A percentile compares a stretch with the other conserved stretches of the same genome.
phyloP scores from a whole-genome alignment of 768 basidiomycete genomes.

The Paxillus ammoniavirescens region DNA sequence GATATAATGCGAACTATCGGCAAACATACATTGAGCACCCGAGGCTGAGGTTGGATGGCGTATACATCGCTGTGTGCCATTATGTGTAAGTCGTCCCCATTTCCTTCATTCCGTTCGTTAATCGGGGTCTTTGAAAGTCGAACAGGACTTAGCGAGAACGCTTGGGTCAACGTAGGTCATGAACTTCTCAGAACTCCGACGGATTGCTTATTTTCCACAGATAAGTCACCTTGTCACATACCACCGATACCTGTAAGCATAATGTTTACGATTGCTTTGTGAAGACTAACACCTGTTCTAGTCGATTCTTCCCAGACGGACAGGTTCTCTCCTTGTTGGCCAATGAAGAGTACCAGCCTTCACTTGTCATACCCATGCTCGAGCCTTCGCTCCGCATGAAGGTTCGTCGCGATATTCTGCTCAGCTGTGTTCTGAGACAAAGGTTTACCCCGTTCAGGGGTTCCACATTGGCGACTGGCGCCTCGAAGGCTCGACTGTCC shows the following conservation, averaged over 20 bases:
- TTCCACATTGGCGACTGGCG: slow-evolving; percentile 71
- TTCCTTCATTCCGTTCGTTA: not conserved
- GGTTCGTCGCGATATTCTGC: slow-evolving; percentile 35
- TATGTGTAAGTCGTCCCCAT: slow-evolving; percentile 59
- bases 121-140: slow-evolving; percentile 11
- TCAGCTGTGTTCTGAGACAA: not conserved
- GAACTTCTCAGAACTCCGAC: not conserved
- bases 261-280: not conserved
- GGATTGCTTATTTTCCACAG: slow-evolving; percentile 35
- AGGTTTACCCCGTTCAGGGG: slow-evolving; percentile 45
- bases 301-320: slow-evolving; percentile 86
- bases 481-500: slow-evolving; percentile 58
- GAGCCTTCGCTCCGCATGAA: slow-evolving; percentile 79
- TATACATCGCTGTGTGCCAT: slow-evolving; percentile 91
- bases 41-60: slow-evolving; percentile 80
- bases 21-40: slow-evolving; percentile 82
- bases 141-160: slow-evolving; percentile 78
- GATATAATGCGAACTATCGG: slow-evolving; percentile 66
- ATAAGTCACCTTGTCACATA: slow-evolving; percentile 87
- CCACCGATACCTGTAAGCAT: slow-evolving; percentile 80
- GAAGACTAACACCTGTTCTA: slow-evolving; percentile 26
- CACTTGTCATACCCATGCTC: slow-evolving; percentile 71
- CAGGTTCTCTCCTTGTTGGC: slow-evolving; percentile 82
- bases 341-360: slow-evolving; percentile 72
- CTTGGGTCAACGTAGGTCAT: slow-evolving; percentile 78